Evolutionary conservation across 148 eudicot genomes (phyloP).

Genomic region (Heliamphora exappendiculata): DNA sequence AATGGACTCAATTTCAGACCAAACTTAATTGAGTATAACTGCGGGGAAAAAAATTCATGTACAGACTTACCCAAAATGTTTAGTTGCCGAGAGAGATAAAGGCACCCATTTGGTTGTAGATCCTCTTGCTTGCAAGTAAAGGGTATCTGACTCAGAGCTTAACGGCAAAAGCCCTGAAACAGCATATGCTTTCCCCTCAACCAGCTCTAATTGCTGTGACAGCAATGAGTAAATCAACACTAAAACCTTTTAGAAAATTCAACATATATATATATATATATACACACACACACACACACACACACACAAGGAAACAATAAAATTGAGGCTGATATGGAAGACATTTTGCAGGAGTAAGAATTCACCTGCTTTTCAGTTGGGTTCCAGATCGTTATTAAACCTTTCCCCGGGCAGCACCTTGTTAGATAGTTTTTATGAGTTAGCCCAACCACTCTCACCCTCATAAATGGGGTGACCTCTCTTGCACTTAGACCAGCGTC

Average conservation of each 20-base stretch:
- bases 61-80: constrained; percentile 52
- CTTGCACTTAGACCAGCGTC: constrained; percentile 64
- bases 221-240: constrained; percentile 1
- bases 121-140: constrained; percentile 79
- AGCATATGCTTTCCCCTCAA: constrained; percentile 75
- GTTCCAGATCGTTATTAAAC: constrained; percentile 88
- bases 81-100: constrained; percentile 36
- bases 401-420: constrained; percentile 32
- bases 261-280: too few species aligned
- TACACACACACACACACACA: too few species aligned
- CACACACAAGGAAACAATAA: background rate
- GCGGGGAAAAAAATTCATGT: too few species aligned
- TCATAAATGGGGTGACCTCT: constrained; percentile 81
- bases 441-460: constrained; percentile 76
- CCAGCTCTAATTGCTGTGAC: constrained; percentile 57
- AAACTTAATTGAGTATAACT: background rate
- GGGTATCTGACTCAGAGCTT: constrained; percentile 45
- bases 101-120: constrained; percentile 64
- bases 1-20: constrained; percentile 9
- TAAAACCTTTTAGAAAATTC: background rate
- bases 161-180: constrained; percentile 64
- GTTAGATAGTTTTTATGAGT: constrained; percentile 19
- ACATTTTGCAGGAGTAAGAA: background rate
- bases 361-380: constrained; percentile 80
- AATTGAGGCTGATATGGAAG: background rate